Evolutionary conservation across 106 monocot species (phyloP), one percentile per base, ranked within the genome.

Genomic region (Alisma plantagoaquatica): DNA sequence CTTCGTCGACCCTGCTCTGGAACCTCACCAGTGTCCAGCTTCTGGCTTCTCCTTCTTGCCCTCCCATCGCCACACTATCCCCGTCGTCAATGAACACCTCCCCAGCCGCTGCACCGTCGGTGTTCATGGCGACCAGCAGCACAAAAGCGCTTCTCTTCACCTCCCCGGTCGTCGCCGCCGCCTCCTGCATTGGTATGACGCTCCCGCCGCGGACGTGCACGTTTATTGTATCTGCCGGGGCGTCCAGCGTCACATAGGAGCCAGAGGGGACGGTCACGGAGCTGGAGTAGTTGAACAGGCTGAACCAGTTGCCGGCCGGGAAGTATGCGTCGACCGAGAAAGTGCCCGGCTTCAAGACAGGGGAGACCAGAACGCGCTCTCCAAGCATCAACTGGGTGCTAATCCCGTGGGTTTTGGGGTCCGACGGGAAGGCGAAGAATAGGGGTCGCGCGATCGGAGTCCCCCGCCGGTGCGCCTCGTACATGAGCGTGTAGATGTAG

Each of bases 361-460:
- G 86, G 0, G 87, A 87, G 3, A 82, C 70, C 67, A 87, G 42
- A 19, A 82, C 71, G 10, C 63, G 50, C 25, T 33, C 35, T 1
- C 56, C 80, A 15, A 90, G 29, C 29, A 90, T 50, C 31, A 90
- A 90, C 69, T 83, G 79, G 0, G 64, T 59, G 60, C 49, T 61
- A 44, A 83, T 76, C 1, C 49, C 60, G 33, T 71, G 58, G 0
- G 89, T 70, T 12, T 56, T 23, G 18, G 33, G 12, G 43, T 90
- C 84, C 11, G 64, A 33, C 0, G 80, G 74, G 68, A 80, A 90
- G 3, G 89, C 76, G 76, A 90, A 90, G 55, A 89, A 89, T n/a
- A 89, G 61, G 4, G 89, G 83, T 15, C 89, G 57, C 10, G 83
- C 89, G 15, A 84, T 90, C 0, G 83, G 89, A 2, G 80, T 70